A percentile compares a stretch with the other conserved stretches of the same genome.
These are phyloP conservation scores for Hyaloscypha bicolor DNA, from an alignment of 495 filamentous ascomycete genomes.

Conservation along the genomic window DNA sequence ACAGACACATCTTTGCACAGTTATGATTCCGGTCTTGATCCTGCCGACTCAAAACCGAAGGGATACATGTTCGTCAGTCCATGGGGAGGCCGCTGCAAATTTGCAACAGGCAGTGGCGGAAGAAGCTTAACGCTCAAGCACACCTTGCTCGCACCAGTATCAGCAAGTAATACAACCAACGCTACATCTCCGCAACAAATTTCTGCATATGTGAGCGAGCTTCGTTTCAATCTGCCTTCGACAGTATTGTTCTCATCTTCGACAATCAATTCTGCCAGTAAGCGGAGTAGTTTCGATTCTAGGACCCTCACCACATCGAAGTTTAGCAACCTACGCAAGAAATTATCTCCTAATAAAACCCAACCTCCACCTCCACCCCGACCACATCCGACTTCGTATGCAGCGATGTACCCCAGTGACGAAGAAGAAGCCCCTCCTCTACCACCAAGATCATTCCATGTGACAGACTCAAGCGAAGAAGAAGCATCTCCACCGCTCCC, in stretches of 20 bases:
- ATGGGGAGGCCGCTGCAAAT: slow-evolving; percentile 85
- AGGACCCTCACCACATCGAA: slow-evolving; percentile 18
- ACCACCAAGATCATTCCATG: slow-evolving; percentile 17
- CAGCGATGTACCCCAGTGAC: slow-evolving; percentile 26
- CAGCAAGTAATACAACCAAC: slow-evolving; percentile 32
- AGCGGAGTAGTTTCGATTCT: slow-evolving; percentile 10
- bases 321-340: slow-evolving; percentile 28
- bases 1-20: background rate
- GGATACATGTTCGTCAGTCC: slow-evolving; percentile 74
- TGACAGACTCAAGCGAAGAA: slow-evolving; percentile 11
- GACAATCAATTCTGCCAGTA: background rate
- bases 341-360: slow-evolving; percentile 22
- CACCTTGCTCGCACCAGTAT: slow-evolving; percentile 43
- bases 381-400: slow-evolving; percentile 22
- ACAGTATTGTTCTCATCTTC: slow-evolving; percentile 34
- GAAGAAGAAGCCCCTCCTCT: slow-evolving; percentile 22
- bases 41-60: slow-evolving; percentile 14
- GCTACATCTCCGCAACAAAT: slow-evolving; percentile 36
- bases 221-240: slow-evolving; percentile 83
- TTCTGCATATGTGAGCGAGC: slow-evolving; percentile 65
- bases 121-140: slow-evolving; percentile 79
- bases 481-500: background rate
- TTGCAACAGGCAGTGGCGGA: slow-evolving; percentile 72
- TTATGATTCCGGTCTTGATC: background rate
- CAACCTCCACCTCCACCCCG: slow-evolving; percentile 19